Base-by-base conservation (phyloP, 208 protist genomes). In the Leishmania mexicana region DNA sequence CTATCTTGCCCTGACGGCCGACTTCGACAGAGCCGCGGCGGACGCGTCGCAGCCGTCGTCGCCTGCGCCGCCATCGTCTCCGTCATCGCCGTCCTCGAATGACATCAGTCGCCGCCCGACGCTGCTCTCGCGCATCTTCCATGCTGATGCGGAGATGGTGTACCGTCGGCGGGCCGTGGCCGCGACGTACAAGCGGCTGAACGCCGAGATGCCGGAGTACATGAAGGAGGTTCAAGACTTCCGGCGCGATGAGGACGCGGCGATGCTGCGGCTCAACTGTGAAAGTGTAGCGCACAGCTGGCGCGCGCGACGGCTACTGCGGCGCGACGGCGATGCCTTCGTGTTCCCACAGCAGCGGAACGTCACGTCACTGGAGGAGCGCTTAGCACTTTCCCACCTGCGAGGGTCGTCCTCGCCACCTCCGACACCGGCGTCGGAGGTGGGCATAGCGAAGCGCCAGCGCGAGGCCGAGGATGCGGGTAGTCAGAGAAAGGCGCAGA, bases 101-200 rank as follows among this genome's bases (percentile, higher is more conserved):
- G 85, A 95, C 67, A 88, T 96, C 83, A 82, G 79, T 45, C 78
- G 76, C 31, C 93, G 94, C 6, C 94, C 94, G 6, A 97, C 94
- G 54, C 75, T 97, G 65, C 88, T 97, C 31, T 95, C 94, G 11
- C 93, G 94, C 67, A 92, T 96, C 38, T 78, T 96, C 64, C 94
- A 97, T 80, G 87, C 94, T 15, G 93, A 97, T 78, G 85, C 85
- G 15, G 84, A 84, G 10, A 93, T 80, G 76, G 87, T 94, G 40
- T 81, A 81, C 54, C 83, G 83, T n/a, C 94, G 94, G 24, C 85
- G 89, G 78, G 73, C 83, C 49, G 89, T 97, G 49, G 86, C 80
- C 11, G 68, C 78, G 0, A 85, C 88, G 24, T 95, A 94, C 84
- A 84, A 82, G 35, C 42, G 24, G 0, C 75, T 95, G 24, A 67